Evolutionary conservation across 1,139 yeast genomes (phyloP).

Genomic region (Fermentozyma sake): DNA sequence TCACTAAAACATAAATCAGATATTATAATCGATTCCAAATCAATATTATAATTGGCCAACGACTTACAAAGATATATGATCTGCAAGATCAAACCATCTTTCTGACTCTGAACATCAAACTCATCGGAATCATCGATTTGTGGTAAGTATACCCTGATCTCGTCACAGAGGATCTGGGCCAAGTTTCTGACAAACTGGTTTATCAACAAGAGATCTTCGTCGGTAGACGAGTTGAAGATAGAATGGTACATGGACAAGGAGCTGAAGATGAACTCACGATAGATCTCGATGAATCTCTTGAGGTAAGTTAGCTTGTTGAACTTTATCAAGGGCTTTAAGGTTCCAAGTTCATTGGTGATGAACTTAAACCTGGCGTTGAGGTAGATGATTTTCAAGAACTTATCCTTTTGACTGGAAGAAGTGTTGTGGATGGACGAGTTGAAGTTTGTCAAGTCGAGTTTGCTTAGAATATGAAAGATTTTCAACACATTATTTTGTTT

Average conservation of each 20-base stretch:
- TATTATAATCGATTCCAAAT: conserved; percentile 49
- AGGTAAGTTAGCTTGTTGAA: conserved; percentile 59
- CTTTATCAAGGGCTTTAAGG: conserved; percentile 50
- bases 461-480: conserved; percentile 68
- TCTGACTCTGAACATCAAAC: conserved; percentile 37
- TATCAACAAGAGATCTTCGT: conserved; percentile 25
- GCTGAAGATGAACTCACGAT: conserved; percentile 76
- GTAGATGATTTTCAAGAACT: conserved; percentile 42
- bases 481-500: conserved; percentile 76
- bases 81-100: conserved; percentile 66
- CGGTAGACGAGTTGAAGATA: conserved; percentile 37
- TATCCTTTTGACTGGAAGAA: conserved; percentile 15
- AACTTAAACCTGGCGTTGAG: conserved; percentile 57
- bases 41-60: conserved; percentile 63
- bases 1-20: conserved; percentile 27
- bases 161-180: conserved; percentile 22
- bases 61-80: conserved; percentile 75
- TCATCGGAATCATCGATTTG: conserved; percentile 22
- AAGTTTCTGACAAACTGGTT: conserved; percentile 33
- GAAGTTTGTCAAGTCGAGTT: conserved; percentile 40
- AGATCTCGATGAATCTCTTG: conserved; percentile 75
- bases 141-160: conserved; percentile 27
- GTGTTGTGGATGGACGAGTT: conserved; percentile 1
- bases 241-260: conserved; percentile 65
- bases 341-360: conserved; percentile 54